Evolutionary conservation across 345 rosid genomes (phyloP).

Genomic region (Cardamine chenopodiifolia): DNA sequence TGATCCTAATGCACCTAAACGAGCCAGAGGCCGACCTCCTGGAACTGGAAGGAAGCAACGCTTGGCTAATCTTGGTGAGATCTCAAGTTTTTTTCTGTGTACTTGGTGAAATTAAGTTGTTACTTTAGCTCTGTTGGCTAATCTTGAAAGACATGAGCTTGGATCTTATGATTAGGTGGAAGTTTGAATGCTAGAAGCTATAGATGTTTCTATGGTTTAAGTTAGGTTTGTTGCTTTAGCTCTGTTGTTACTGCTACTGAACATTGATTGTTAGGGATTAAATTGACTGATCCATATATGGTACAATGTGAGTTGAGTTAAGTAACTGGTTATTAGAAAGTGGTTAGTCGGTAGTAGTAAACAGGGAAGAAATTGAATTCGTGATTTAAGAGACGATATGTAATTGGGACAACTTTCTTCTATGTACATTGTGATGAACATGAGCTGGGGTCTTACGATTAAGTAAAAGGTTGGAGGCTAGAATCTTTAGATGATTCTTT

Average conservation of each 20-base stretch:
- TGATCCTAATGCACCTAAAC: slow-evolving; percentile 59
- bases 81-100: slow-evolving; percentile 1
- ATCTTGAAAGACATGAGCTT: slow-evolving; percentile 37
- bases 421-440: neutral
- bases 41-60: slow-evolving; percentile 98
- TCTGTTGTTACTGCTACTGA: slow-evolving; percentile 19
- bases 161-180: neutral
- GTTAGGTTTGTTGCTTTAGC: slow-evolving; percentile 9
- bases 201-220: neutral
- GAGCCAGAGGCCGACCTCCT: slow-evolving; percentile 89
- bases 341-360: neutral
- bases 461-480: neutral
- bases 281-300: neutral
- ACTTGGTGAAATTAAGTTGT: neutral
- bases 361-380: neutral
- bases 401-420: neutral
- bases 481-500: neutral
- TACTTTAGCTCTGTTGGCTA: slow-evolving; percentile 47
- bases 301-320: no score
- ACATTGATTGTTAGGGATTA: neutral
- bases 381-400: neutral
- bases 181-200: slow-evolving; percentile 3
- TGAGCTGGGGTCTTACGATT: neutral
- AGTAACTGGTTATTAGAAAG: no score
- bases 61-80: slow-evolving; percentile 79